Evolutionary conservation across 257 asterid species (phyloP).

Genomic region (Jacaranda mimosifolia): DNA sequence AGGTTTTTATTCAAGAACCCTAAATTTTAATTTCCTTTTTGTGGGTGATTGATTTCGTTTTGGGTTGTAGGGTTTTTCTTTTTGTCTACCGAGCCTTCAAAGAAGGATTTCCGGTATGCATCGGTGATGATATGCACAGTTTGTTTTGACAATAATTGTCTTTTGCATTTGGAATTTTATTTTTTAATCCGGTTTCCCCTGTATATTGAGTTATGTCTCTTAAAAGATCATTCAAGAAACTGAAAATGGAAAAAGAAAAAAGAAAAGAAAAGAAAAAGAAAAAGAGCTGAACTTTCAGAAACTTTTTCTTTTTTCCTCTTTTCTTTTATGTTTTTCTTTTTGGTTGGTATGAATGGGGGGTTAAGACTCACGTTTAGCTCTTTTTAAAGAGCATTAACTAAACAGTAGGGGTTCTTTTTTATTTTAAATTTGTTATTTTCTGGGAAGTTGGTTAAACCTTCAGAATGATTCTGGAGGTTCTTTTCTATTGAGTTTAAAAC

Average conservation of each 20-base stretch:
- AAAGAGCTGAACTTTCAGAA: constrained; percentile 11
- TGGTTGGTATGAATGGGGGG: no score
- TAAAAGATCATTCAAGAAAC: background rate
- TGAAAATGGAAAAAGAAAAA: background rate
- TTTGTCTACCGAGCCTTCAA: background rate
- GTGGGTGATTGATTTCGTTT: background rate
- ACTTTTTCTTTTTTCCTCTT: background rate
- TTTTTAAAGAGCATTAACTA: no score
- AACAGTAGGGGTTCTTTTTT: no score
- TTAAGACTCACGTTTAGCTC: no score
- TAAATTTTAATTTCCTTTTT: background rate
- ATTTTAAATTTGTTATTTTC: no score
- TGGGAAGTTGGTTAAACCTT: no score
- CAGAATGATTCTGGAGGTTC: no score
- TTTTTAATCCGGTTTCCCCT: background rate
- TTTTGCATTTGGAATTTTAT: background rate
- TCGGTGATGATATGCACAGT: constrained; percentile 26
- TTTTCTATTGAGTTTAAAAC: no score
- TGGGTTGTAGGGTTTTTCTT: background rate
- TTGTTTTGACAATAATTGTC: background rate
- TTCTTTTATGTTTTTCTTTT: no score
- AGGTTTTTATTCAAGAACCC: constrained; percentile 58
- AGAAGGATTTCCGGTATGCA: background rate
- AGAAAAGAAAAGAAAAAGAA: background rate
- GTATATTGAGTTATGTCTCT: background rate